Evolutionary conservation across 75 land plant species (phyloP), one percentile per base, ranked within the genome.

Genomic region (Azolla pinnata): DNA sequence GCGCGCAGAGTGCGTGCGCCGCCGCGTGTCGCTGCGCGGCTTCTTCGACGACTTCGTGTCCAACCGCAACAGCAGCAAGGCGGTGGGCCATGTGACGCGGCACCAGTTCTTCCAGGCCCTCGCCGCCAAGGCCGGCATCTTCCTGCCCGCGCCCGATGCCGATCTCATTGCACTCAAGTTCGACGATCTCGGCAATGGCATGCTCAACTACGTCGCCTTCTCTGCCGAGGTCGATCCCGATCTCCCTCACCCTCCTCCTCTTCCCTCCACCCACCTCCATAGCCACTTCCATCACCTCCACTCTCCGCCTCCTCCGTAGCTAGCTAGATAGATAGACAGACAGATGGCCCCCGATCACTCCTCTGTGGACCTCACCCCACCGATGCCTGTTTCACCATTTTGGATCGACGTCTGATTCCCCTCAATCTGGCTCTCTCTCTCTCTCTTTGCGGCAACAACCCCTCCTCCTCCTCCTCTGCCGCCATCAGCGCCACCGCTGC

Each of bases 161-260:
- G 24, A 27, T 7, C 40, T 73, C 3, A 23, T 73, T 2, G 45
- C 44, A 21, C 54, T 38, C 30, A 73, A 73, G 48, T 73, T 67
- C 47, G 75, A 73, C 46, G 68, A 73, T 38, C 28, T 56, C 20
- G 44, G 33, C 17, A 66, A 60, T 28, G 70, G 63, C 44, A 73
- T 68, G 45, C 64, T 66, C 5, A 73, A 73, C 40, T 73, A 67
- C 31, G 56, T 67, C 44, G 75, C 75, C 28, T 73, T 73, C 31
- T 48, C 75, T 17, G 33, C 57, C 40, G 75, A 73, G 57, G 68
- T 73, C 28, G 75, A 73, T 61, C 75, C 75, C 10, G 33, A 55
- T n/a, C 17, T 38, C 26, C 56, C 56, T 2, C 42, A 35, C 12
- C 26, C 26, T 12, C 57, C 27, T 8, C 57, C 57, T 24, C 57